Percentiles rank a stretch among this genome's conserved stretches.
phyloP scores from a whole-genome alignment of 2,329 filamentous ascomycete genomes.

The Myriosclerotinia duriaeana region DNA sequence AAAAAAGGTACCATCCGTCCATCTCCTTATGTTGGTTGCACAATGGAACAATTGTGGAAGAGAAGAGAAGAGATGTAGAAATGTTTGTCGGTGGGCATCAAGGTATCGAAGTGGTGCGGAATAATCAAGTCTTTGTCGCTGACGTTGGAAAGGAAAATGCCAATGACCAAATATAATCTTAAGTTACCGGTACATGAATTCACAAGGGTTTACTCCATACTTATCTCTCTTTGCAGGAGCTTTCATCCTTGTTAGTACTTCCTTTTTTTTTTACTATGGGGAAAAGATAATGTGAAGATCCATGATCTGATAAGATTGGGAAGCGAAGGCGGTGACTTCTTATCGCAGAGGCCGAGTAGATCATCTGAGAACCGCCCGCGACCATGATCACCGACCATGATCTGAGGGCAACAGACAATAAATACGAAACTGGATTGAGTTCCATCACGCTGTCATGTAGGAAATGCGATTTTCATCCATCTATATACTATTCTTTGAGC shows the following conservation, averaged over 20 bases:
- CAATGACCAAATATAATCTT: neutral
- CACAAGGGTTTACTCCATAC: constrained; percentile 9
- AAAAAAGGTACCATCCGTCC: too few species aligned
- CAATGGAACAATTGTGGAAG: neutral
- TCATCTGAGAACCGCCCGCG: neutral
- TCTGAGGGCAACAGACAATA: too few species aligned
- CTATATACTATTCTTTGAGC: too few species aligned
- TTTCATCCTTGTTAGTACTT: constrained; percentile 12
- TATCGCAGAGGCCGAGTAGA: neutral
- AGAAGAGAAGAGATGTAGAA: neutral
- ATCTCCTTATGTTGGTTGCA: neutral
- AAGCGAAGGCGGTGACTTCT: constrained; percentile 7
- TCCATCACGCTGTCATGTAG: too few species aligned
- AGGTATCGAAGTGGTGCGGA: neutral
- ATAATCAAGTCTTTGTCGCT: constrained; percentile 2
- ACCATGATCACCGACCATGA: too few species aligned
- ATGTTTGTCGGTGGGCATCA: neutral
- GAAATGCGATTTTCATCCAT: too few species aligned
- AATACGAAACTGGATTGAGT: too few species aligned
- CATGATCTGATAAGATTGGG: constrained; percentile 1
- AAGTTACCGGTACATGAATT: neutral
- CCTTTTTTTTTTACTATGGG: neutral
- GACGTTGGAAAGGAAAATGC: constrained; percentile 8
- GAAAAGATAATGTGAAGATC: neutral
- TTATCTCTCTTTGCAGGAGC: constrained; percentile 3